These are phyloP conservation scores for Mycena floridula DNA, from an alignment of 768 basidiomycete genomes.

Conservation along the genomic window DNA sequence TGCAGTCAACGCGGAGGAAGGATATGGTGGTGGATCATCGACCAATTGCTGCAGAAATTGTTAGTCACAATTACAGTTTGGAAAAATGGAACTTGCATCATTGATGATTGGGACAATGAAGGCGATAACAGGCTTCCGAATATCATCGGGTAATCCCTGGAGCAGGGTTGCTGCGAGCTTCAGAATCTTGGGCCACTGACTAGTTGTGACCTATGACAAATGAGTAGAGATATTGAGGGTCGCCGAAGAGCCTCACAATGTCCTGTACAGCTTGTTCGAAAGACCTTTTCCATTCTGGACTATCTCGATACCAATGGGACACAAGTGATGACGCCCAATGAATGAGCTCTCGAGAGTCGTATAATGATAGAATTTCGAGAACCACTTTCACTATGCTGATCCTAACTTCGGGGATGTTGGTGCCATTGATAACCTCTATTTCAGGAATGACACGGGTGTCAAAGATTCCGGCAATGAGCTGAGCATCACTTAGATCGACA, in stretches of 20 bases:
- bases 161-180: constrained; percentile 36
- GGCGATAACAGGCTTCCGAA: constrained; percentile 32
- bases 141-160: constrained; percentile 39
- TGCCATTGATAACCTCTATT: constrained; percentile 30
- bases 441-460: constrained; percentile 45
- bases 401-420: constrained; percentile 26
- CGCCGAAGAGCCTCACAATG: constrained; percentile 29
- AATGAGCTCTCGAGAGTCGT: constrained; percentile 1
- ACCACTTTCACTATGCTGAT: constrained; percentile 34
- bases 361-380: constrained; percentile 29
- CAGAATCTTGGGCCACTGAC: constrained; percentile 37
- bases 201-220: constrained; percentile 26
- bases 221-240: constrained; percentile 1
- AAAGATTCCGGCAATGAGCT: constrained; percentile 29
- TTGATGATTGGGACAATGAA: constrained; percentile 39
- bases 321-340: constrained; percentile 1
- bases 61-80: background rate
- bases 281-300: constrained; percentile 32
- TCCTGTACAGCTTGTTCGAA: constrained; percentile 34
- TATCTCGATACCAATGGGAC: constrained; percentile 12
- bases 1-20: constrained; percentile 37
- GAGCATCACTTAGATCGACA: constrained; percentile 15
- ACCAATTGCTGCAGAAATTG: constrained; percentile 39
- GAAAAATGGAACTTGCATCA: constrained; percentile 33
- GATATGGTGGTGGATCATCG: constrained; percentile 44